Conservation (phyloP, 1,139 yeast species). For the Nakaseomyces nivariensis region DNA sequence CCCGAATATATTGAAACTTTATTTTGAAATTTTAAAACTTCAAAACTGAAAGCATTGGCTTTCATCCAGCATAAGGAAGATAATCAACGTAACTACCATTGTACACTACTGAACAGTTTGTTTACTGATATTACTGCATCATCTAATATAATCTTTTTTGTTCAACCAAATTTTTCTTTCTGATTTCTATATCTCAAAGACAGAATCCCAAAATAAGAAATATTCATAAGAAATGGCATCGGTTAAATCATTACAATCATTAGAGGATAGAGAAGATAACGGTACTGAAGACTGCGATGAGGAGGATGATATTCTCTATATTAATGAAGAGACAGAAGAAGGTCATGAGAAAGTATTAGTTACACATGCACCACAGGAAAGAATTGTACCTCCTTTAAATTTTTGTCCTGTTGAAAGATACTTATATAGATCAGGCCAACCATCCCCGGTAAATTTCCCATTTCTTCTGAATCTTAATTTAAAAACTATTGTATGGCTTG, state of each 20-base stretch:
- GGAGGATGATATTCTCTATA: constrained; percentile 22
- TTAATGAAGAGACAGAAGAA: constrained; percentile 27
- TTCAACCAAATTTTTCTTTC: too few relatives aligned
- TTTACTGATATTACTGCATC: too few relatives aligned
- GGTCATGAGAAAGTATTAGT: constrained; percentile 24
- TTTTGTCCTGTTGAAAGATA: constrained; percentile 89
- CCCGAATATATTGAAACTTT: too few relatives aligned
- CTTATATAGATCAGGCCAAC: constrained; percentile 86
- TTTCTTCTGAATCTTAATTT: constrained; percentile 66
- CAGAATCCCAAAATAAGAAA: too few relatives aligned
- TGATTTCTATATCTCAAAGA: too few relatives aligned
- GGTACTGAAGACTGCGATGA: constrained; percentile 10
- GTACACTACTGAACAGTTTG: too few relatives aligned
- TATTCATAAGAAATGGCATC: background rate
- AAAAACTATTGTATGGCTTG: constrained; percentile 83
- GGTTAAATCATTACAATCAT: constrained; percentile 65
- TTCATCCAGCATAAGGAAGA: too few relatives aligned
- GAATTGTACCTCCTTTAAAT: constrained; percentile 87
- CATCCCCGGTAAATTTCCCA: constrained; percentile 88
- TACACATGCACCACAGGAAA: constrained; percentile 40
- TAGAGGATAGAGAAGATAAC: constrained; percentile 43
- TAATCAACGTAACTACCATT: too few relatives aligned
- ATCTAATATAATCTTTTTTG: too few relatives aligned
- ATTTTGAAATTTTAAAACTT: too few relatives aligned
- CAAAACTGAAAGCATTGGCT: too few relatives aligned